Conservation (phyloP, 306 rosid species). For the Chamaecrista fasciculata region DNA sequence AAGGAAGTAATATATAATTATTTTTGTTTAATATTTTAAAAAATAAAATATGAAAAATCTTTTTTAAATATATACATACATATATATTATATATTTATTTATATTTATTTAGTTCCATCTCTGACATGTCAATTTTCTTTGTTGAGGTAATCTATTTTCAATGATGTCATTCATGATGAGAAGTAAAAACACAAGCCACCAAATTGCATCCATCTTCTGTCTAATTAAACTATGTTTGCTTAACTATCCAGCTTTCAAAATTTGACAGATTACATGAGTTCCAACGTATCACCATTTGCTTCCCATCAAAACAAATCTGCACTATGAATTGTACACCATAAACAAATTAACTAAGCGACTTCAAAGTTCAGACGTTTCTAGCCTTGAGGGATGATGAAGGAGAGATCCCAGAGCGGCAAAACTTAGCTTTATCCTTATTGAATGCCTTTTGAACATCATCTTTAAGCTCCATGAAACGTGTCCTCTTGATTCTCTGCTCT, state of each 20-base stretch:
- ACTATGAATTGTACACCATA: conserved; percentile 7
- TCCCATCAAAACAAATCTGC: conserved; percentile 2
- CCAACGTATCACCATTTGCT: not conserved
- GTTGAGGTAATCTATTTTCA: no score
- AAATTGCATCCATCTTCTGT: no score
- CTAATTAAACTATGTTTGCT: no score
- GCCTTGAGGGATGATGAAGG: conserved; percentile 59
- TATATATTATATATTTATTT: no score
- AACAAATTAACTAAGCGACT: conserved; percentile 9
- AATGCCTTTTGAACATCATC: conserved; percentile 86
- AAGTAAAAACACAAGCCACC: no score
- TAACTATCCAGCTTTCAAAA: conserved; percentile 10
- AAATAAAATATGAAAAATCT: no score
- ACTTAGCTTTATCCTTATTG: conserved; percentile 70
- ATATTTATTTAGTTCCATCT: no score
- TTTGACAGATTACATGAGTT: conserved; percentile 16
- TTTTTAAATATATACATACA: no score
- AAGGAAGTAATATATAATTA: no score
- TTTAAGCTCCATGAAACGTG: conserved; percentile 79
- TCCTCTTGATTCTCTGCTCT: conserved; percentile 63
- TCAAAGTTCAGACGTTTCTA: conserved; percentile 45
- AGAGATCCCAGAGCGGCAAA: conserved; percentile 49
- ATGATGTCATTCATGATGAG: no score
- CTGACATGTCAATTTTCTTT: no score
- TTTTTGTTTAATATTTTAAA: no score